Conservation (phyloP, 495 filamentous ascomycete genomes). For the Astrothelium macrocarpum region DNA sequence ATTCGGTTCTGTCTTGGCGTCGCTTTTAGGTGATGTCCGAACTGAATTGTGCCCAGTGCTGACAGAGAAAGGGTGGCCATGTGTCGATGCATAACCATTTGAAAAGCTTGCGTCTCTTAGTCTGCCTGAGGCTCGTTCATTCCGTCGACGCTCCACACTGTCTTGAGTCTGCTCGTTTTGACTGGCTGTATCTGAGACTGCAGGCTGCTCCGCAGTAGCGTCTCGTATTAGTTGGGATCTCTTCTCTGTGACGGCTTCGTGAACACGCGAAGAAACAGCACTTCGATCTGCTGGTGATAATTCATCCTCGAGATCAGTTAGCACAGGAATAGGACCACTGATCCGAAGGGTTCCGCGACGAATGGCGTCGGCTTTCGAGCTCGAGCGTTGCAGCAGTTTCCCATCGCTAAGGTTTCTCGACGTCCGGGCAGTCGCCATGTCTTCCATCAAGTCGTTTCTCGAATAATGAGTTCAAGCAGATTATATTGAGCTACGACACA, state of each 20-base stretch:
- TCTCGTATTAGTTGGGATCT: background rate
- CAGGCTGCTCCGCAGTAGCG: background rate
- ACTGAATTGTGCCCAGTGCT: conserved; percentile 12
- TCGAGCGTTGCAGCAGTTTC: background rate
- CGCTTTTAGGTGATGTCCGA: conserved; percentile 8
- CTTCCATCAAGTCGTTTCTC: background rate
- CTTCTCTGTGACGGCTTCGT: background rate
- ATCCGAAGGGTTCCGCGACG: background rate
- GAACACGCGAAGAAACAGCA: background rate
- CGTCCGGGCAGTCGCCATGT: background rate
- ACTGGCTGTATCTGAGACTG: background rate
- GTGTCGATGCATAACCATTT: background rate
- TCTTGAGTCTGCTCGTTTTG: background rate
- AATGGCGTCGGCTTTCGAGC: conserved; percentile 1
- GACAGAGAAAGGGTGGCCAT: conserved; percentile 8
- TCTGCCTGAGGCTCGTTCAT: background rate
- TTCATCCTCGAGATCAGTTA: background rate
- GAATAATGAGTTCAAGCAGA: background rate
- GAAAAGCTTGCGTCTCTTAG: background rate
- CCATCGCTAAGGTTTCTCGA: background rate
- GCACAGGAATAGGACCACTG: background rate
- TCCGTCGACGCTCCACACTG: background rate
- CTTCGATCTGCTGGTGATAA: background rate
- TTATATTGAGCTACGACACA: background rate
- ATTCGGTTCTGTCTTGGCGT: background rate